Base-by-base conservation (phyloP, 2,329 filamentous ascomycete species). In the Neospermospora avenae region DNA sequence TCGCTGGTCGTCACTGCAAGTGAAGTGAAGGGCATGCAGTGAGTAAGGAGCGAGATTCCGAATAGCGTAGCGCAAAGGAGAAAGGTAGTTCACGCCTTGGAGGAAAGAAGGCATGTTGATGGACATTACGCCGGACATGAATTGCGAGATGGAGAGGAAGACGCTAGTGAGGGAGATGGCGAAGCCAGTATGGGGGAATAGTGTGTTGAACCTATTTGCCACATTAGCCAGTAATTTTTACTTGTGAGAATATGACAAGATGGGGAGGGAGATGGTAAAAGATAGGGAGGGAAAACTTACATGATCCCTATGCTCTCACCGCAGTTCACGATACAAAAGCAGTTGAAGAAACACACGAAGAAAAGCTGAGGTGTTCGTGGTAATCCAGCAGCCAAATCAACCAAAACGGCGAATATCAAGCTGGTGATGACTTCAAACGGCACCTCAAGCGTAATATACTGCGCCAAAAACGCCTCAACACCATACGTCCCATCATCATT, bases 231-330 rank as follows among this genome's bases (percentile, higher is more conserved):
- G 24, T 14, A 4, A 18, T 18, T 22, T 41, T 22, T 28, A 31
- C 53, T 58, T 8, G 41, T 49, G 13, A 22, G 14, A 20, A 45
- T 4, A n/a, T n/a, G n/a, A n/a, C n/a, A n/a, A n/a, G n/a, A n/a
- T n/a, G n/a, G n/a, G n/a, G n/a, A n/a, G n/a, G n/a, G n/a, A n/a
- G n/a, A n/a, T n/a, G n/a, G n/a, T n/a, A n/a, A n/a, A n/a, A n/a
- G n/a, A n/a, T n/a, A n/a, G n/a, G n/a, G n/a, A n/a, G n/a, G n/a
- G 35, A 44, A n/a, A 39, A 53, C 60, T 49, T 57, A 72, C 70
- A 91, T 85, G 69, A 93, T 91, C 0, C 89, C 89, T 0, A 92
- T 70, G 56, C 84, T 88, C 76, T 92, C 89, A 25, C 89, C 89
- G 68, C 87, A 91, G 57, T 79, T 87, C 16, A 90, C 86, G 57